A percentile compares a stretch with the other conserved stretches of the same genome.
Conservation (phyloP, 2,329 filamentous ascomycete genomes). For the Aspergillus arachidicola region DNA sequence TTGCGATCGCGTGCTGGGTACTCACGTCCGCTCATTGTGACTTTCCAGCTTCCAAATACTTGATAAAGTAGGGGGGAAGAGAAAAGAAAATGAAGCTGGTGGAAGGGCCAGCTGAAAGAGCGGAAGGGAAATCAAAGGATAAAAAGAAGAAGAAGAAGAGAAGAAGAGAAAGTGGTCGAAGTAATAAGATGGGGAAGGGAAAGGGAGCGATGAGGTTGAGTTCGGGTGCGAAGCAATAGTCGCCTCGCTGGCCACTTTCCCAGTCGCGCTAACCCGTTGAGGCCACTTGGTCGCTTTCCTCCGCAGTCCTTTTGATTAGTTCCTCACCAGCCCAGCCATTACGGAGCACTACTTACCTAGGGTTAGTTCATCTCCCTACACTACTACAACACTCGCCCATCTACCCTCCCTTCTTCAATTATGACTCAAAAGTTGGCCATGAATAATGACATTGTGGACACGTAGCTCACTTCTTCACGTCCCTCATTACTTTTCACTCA, state of each 20-base stretch:
- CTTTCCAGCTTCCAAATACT: conserved; percentile 38
- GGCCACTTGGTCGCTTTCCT: conserved; percentile 42
- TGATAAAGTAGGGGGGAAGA: conserved; percentile 21
- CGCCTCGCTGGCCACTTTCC: conserved; percentile 42
- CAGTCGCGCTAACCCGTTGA: conserved; percentile 40
- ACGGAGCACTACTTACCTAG: background rate
- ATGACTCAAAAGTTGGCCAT: background rate
- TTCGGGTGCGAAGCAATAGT: conserved; percentile 15
- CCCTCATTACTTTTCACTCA: background rate
- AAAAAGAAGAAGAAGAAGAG: conserved; percentile 26
- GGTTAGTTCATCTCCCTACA: background rate
- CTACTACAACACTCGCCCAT: background rate
- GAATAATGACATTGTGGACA: background rate
- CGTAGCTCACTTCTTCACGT: background rate
- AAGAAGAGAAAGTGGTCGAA: conserved; percentile 23
- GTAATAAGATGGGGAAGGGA: conserved; percentile 27
- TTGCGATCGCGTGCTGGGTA: conserved; percentile 38
- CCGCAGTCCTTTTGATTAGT: conserved; percentile 6
- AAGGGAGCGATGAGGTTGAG: conserved; percentile 29
- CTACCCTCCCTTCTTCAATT: background rate
- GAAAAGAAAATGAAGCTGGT: conserved; percentile 34
- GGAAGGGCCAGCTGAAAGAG: conserved; percentile 39
- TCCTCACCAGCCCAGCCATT: background rate
- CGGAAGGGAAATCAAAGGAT: conserved; percentile 26
- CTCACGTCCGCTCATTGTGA: conserved; percentile 64